Base-by-base conservation (phyloP, 176 grass and related monocot species). In the Microstegium vimineum region DNA sequence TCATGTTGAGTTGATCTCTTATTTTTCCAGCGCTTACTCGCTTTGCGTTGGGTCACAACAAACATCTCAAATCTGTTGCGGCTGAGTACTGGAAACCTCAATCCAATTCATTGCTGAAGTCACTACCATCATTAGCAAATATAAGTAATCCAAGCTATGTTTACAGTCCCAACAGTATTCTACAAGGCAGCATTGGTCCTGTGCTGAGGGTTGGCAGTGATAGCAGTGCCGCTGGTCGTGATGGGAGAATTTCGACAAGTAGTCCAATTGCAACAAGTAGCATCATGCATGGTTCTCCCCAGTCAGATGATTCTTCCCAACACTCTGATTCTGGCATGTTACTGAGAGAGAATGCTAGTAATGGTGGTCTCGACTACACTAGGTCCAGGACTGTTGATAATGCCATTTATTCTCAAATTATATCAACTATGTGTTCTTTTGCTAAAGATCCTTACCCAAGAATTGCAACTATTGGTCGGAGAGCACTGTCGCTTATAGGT, bases 281-380 rank as follows among this genome's bases (percentile, higher is more conserved):
- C 25, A 89, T 93, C 34, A 85, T 99, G 90, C 87, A 91, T 87
- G 90, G 90, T 33, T 98, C 95, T 62, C 95, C 95, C 54, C 88
- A 89, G 69, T 98, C 95, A 76, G 92, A 98, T 91, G 88, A 92
- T 89, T 98, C 90, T 75, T 98, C 95, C 32, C 95, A 93, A 69
- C 90, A 88, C 83, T 98, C 95, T 67, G 95, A 98, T 87, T 91
- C 93, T 68, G 95, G 95, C 66, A 77, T 90, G 76, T 65, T 97
- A 52, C 68, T 90, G 66, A 98, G 77, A 79, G 90, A 98, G 47
- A 91, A 84, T 83, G 78, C 80, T 69, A 99, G 85, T 74, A 99
- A 99, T 60, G 90, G 93, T 22, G 87, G 88, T 80, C 88, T 90
- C 36, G 77, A 54, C 71, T 95, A 92, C 69, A 76, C 69, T 67